These are phyloP conservation scores for Cyclaneusma minus DNA, from an alignment of 2,329 filamentous ascomycete species.

Conservation along the genomic window DNA sequence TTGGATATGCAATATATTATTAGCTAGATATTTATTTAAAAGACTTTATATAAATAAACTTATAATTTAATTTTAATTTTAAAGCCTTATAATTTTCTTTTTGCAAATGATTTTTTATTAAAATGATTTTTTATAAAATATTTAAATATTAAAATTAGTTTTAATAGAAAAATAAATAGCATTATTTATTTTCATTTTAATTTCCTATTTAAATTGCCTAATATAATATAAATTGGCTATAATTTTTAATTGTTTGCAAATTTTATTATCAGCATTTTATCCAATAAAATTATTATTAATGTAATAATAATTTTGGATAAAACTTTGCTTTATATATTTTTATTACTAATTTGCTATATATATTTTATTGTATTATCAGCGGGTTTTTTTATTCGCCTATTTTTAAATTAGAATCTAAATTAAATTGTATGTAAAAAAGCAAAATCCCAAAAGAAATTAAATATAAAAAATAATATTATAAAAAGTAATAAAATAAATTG, in stretches of 20 bases:
- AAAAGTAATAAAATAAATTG: too few relatives aligned
- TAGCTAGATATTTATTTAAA: not conserved
- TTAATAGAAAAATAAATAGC: constrained; percentile 1
- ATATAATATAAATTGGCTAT: constrained; percentile 1
- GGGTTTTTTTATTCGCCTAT: not conserved
- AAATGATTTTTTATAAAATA: not conserved
- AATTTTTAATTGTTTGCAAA: not conserved
- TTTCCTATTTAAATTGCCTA: constrained; percentile 1
- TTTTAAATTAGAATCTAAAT: not conserved
- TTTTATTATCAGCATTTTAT: constrained; percentile 1
- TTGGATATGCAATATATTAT: too few relatives aligned
- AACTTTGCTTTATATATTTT: not conserved
- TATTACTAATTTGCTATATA: constrained; percentile 1
- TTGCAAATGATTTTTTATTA: not conserved
- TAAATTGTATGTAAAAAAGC: too few relatives aligned
- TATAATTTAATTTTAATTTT: not conserved
- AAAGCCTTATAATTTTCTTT: not conserved
- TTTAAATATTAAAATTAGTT: too few relatives aligned
- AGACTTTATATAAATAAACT: not conserved
- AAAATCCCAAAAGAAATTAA: too few relatives aligned
- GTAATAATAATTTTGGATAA: not conserved
- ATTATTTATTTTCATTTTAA: not conserved
- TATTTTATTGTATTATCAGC: not conserved
- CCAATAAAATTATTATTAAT: not conserved
- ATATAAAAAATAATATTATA: too few relatives aligned